Conservation (phyloP, 2,329 filamentous ascomycete genomes). For the Penicillium sp. region DNA sequence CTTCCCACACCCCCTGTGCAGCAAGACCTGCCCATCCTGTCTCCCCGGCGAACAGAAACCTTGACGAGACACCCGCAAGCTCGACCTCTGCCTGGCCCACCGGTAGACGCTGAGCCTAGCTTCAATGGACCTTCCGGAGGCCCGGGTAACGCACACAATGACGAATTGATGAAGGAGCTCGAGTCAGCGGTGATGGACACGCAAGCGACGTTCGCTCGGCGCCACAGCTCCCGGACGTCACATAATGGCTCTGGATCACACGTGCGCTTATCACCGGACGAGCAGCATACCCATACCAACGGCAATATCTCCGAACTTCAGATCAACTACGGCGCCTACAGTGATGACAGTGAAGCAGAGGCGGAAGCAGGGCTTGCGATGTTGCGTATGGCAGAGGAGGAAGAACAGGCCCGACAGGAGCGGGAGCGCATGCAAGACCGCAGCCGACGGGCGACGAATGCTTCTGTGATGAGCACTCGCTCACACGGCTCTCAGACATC, state of each 20-base stretch:
- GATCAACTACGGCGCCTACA: slow-evolving; percentile 52
- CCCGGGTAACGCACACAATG: slow-evolving; percentile 38
- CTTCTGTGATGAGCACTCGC: slow-evolving; percentile 51
- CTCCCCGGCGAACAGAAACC: slow-evolving; percentile 55
- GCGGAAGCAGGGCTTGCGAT: slow-evolving; percentile 81
- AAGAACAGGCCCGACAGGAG: slow-evolving; percentile 62
- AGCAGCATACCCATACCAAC: slow-evolving; percentile 52
- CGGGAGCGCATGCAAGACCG: slow-evolving; percentile 46
- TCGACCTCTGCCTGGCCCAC: slow-evolving; percentile 61
- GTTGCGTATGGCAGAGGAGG: slow-evolving; percentile 78
- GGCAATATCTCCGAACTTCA: slow-evolving; percentile 48
- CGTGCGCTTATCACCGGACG: slow-evolving; percentile 43
- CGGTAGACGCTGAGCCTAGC: slow-evolving; percentile 47
- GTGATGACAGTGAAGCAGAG: slow-evolving; percentile 84
- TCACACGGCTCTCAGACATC: slow-evolving; percentile 44
- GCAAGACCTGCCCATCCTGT: slow-evolving; percentile 52
- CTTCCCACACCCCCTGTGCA: slow-evolving; percentile 53
- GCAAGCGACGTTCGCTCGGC: slow-evolving; percentile 24
- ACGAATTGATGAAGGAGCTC: slow-evolving; percentile 60
- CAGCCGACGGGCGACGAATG: slow-evolving; percentile 58
- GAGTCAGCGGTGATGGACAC: slow-evolving; percentile 53
- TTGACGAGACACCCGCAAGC: slow-evolving; percentile 58
- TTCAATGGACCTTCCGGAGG: slow-evolving; percentile 16
- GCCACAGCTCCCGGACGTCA: slow-evolving; percentile 30
- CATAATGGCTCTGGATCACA: slow-evolving; percentile 22